Conservation (phyloP, 2,329 filamentous ascomycete species). For the Pseudogymnoascus sp. region DNA sequence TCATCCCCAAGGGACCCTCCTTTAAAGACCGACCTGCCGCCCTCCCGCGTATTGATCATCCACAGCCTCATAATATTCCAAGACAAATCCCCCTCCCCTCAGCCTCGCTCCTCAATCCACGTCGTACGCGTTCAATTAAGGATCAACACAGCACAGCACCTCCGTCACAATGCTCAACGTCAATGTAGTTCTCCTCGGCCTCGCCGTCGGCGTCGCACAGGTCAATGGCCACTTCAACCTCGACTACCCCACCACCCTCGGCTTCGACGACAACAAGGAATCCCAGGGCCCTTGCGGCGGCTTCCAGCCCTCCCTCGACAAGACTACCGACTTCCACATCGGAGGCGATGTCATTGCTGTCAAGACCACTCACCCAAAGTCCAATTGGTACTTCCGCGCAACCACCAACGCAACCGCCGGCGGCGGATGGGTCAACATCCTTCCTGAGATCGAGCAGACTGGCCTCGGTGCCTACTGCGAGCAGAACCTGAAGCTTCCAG, state of each 20-base stretch:
- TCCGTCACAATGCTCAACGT: background rate
- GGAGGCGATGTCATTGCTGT: conserved; percentile 45
- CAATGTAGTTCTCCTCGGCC: conserved; percentile 9
- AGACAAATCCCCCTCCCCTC: background rate
- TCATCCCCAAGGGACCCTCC: background rate
- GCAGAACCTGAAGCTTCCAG: conserved; percentile 38
- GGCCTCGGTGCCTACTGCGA: conserved; percentile 46
- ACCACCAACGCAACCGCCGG: conserved; percentile 40
- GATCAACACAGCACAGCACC: background rate
- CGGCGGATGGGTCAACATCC: conserved; percentile 43
- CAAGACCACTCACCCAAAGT: conserved; percentile 40
- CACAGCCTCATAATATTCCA: background rate
- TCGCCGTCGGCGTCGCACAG: conserved; percentile 11
- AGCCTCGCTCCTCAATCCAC: background rate
- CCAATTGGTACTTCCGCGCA: conserved; percentile 48
- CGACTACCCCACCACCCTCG: conserved; percentile 38
- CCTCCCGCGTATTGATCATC: background rate
- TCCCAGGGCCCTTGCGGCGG: conserved; percentile 45
- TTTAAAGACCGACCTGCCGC: background rate
- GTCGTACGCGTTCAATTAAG: background rate
- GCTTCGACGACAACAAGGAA: conserved; percentile 40
- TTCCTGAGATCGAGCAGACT: conserved; percentile 43
- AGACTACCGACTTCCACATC: conserved; percentile 44
- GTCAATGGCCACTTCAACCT: conserved; percentile 48
- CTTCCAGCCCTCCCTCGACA: conserved; percentile 37